Base-by-base conservation (phyloP, 768 basidiomycete genomes). In the Phylloporus sp. region DNA sequence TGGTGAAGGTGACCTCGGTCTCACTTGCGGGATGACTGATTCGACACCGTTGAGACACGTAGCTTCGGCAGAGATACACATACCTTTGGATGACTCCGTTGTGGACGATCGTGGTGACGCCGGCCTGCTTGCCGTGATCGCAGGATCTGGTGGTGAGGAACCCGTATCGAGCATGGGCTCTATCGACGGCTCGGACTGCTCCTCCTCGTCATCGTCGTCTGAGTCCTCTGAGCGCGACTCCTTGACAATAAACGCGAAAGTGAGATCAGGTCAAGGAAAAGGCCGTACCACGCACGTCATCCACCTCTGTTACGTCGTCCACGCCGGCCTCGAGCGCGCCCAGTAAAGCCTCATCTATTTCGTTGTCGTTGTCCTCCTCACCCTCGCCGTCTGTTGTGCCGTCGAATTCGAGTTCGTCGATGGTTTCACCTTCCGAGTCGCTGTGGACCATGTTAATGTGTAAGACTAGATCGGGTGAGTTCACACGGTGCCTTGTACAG, bases 301-400 rank as follows among this genome's bases (percentile, higher is more conserved):
- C 86, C 46, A 72, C 84, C 52, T 88, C 87, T 0, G 84, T 80
- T 6, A 73, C 84, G 38, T 87, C 85, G 55, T 86, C 85, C 58
- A 75, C 70, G 18, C 73, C 75, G 11, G 67, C 73, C 29, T 80
- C 78, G 54, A 84, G 76, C 13, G 77, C 81, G 40, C 81, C 84
- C 27, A 85, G 77, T 12, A 80, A 72, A 46, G 83, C 84, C 28
- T 84, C 83, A 49, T 81, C 81, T 5, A 78, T 74, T 15, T 81
- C 81, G 29, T 61, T 61, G 18, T 82, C 81, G 9, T 61, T 61
- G 36, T 79, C 76, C 29, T 64, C 75, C 9, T 79, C 79, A n/a
- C 70, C 74, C 36, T 73, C 73, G 3, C 69, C 73, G 44, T 79
- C 77, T 34, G 67, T 69, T 9, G 67, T 56, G 7, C 58, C 59